Percentiles rank a stretch among this genome's conserved stretches.
These are phyloP conservation scores for Ustilago trichophora DNA, from an alignment of 1,284 basidiomycete genomes.

Conservation along the genomic window DNA sequence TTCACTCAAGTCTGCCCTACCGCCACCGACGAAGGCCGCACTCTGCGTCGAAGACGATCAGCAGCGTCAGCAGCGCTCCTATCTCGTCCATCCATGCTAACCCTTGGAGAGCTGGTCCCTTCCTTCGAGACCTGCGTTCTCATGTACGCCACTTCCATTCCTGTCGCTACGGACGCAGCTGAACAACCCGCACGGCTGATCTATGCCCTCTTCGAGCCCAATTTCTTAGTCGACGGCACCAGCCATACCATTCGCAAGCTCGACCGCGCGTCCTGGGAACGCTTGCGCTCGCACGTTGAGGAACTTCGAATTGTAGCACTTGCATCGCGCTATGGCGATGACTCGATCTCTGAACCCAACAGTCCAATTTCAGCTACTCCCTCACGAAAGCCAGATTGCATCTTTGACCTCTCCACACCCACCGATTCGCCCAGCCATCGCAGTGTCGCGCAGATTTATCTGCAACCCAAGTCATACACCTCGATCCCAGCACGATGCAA, in stretches of 20 bases:
- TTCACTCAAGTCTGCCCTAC: neutral
- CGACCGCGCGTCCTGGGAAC: constrained; percentile 41
- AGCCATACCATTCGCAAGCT: constrained; percentile 13
- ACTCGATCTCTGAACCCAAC: neutral
- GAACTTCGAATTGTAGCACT: constrained; percentile 43
- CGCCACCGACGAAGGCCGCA: neutral
- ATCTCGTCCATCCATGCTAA: constrained; percentile 37
- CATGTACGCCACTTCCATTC: constrained; percentile 18
- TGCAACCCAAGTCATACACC: constrained; percentile 28
- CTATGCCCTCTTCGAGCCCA: constrained; percentile 48
- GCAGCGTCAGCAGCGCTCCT: constrained; percentile 43
- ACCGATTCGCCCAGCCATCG: constrained; percentile 1
- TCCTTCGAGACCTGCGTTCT: constrained; percentile 47
- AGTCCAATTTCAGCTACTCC: neutral
- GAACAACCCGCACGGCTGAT: constrained; percentile 3
- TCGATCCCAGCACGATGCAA: constrained; percentile 13
- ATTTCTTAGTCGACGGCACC: constrained; percentile 35
- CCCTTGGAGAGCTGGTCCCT: constrained; percentile 22
- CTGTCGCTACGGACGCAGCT: neutral
- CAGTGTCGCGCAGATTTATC: constrained; percentile 9
- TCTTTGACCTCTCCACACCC: constrained; percentile 27
- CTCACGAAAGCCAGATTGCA: constrained; percentile 17
- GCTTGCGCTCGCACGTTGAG: constrained; percentile 40
- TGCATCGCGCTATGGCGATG: constrained; percentile 6
- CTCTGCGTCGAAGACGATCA: constrained; percentile 40